Evolutionary conservation across 768 basidiomycete species (phyloP).

Genomic region (Galerina marginata): DNA sequence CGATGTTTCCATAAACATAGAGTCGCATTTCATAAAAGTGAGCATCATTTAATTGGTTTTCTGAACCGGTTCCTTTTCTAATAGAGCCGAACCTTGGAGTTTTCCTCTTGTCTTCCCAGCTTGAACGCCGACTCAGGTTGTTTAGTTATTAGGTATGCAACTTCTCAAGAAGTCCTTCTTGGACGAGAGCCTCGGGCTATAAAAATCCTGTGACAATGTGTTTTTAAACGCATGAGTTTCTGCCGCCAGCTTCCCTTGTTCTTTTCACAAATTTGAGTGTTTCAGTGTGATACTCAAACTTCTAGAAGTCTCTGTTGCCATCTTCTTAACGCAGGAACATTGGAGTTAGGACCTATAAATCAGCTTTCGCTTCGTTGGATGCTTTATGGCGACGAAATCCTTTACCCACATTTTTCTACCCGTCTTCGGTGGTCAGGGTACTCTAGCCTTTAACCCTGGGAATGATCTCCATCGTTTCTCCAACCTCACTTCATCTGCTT

Average conservation of each 20-base stretch:
- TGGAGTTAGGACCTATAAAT: constrained; percentile 18
- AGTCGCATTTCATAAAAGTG: too few species aligned
- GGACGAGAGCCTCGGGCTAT: neutral
- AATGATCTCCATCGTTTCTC: constrained; percentile 31
- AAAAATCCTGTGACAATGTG: constrained; percentile 1
- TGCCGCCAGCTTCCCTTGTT: constrained; percentile 5
- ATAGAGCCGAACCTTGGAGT: neutral
- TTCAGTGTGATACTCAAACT: constrained; percentile 9
- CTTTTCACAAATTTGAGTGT: constrained; percentile 5
- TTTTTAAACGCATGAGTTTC: neutral
- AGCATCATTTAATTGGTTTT: neutral
- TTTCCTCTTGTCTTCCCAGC: too few species aligned
- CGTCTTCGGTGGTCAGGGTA: constrained; percentile 64
- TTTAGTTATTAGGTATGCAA: constrained; percentile 17
- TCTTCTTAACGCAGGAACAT: neutral
- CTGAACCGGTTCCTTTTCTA: neutral
- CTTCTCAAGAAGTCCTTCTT: constrained; percentile 12
- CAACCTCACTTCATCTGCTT: constrained; percentile 38
- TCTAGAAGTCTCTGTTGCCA: constrained; percentile 5
- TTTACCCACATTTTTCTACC: constrained; percentile 40
- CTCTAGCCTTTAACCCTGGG: constrained; percentile 31
- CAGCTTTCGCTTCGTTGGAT: neutral
- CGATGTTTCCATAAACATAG: too few species aligned
- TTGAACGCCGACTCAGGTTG: neutral
- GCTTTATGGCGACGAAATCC: constrained; percentile 5